Conservation (phyloP, 129 eudicot species). For the Solidago caesia region DNA sequence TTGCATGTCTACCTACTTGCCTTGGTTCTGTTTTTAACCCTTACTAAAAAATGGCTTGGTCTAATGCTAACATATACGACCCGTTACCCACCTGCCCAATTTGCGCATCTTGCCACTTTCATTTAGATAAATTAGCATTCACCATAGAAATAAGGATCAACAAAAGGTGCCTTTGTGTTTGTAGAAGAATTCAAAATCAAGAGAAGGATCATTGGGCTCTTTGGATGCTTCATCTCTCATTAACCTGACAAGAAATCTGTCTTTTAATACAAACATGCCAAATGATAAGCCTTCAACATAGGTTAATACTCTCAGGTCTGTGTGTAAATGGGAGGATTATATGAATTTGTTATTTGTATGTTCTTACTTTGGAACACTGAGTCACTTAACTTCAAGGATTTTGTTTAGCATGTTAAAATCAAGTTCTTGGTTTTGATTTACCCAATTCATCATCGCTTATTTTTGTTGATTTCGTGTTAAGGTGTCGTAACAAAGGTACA, state of each 20-base stretch:
- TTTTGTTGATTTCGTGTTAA: background rate
- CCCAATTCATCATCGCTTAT: too few relatives aligned
- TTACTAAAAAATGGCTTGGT: background rate
- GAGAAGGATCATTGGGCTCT: constrained; percentile 32
- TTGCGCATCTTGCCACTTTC: background rate
- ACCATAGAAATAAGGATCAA: background rate
- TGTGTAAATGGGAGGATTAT: constrained; percentile 26
- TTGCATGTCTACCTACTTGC: background rate
- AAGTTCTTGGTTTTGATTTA: background rate
- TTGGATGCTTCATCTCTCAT: constrained; percentile 49
- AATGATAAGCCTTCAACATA: constrained; percentile 23
- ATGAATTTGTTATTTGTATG: background rate
- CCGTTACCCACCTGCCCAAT: background rate
- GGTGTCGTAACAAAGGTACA: too few relatives aligned
- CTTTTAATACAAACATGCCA: constrained; percentile 29
- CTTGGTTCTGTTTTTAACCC: background rate
- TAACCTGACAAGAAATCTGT: constrained; percentile 49
- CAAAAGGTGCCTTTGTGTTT: constrained; percentile 20
- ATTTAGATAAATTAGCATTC: background rate
- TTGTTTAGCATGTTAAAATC: constrained; percentile 19
- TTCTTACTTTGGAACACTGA: too few relatives aligned
- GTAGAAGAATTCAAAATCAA: constrained; percentile 43
- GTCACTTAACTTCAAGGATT: background rate
- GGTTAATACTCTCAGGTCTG: constrained; percentile 11
- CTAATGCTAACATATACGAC: background rate